Conservation (phyloP, 2,329 filamentous ascomycete species). For the Curvularia sp. region DNA sequence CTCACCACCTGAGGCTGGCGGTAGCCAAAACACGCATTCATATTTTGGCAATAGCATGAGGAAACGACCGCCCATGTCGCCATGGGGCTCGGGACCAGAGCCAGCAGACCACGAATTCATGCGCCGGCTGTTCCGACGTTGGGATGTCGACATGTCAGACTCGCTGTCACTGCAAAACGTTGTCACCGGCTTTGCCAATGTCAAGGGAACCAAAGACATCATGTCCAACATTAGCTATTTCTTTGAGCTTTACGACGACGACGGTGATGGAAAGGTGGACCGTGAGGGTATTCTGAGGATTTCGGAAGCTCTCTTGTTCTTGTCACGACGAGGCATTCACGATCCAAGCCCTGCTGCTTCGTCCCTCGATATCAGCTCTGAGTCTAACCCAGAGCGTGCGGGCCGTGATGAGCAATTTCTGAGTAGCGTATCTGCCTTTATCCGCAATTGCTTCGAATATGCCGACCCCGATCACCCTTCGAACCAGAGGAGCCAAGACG, state of each 20-base stretch:
- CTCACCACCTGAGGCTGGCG: constrained; percentile 61
- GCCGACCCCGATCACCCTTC: constrained; percentile 85
- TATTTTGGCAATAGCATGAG: constrained; percentile 62
- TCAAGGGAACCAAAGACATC: constrained; percentile 93
- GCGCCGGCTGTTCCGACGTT: constrained; percentile 82
- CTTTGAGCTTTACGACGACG: constrained; percentile 96
- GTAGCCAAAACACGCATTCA: constrained; percentile 61
- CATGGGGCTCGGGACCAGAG: constrained; percentile 68
- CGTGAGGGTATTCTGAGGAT: constrained; percentile 94
- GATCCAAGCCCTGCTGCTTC: constrained; percentile 73
- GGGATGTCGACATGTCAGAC: constrained; percentile 81
- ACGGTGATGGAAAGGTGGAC: constrained; percentile 88
- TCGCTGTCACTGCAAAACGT: constrained; percentile 88
- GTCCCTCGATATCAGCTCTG: constrained; percentile 58
- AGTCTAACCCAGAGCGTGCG: constrained; percentile 51
- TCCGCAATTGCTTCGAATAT: constrained; percentile 95
- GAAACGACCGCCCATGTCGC: constrained; percentile 55
- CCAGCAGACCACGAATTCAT: constrained; percentile 96
- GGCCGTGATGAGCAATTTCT: constrained; percentile 86
- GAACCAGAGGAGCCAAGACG: constrained; percentile 56
- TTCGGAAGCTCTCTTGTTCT: constrained; percentile 90
- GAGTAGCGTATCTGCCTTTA: constrained; percentile 93
- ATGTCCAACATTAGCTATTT: constrained; percentile 99
- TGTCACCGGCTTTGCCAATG: constrained; percentile 84
- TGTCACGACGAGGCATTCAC: constrained; percentile 86